Evolutionary conservation across 78 protist species (phyloP), one percentile per base, ranked within the genome.

Genomic region (Capsaspora owczarzaki): DNA sequence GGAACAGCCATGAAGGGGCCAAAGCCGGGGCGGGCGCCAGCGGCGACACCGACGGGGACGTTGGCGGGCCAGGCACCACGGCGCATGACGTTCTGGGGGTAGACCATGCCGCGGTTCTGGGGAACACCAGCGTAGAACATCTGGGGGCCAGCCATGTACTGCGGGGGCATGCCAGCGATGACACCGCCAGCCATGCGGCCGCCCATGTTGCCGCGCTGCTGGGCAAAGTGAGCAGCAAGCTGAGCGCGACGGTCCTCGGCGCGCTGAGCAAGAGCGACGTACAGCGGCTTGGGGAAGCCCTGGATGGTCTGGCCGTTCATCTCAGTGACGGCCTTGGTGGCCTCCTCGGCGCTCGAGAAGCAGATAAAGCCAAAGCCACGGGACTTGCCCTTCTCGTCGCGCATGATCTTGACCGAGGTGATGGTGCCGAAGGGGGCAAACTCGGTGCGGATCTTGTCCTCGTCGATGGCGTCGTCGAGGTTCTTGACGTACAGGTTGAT

Each of bases 341-440:
- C 99, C 86, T 94, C 98, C 76, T 96, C 98, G 12, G 89, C 79
- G 29, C 83, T 12, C 29, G 79, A 33, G 91, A 95, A 97, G 80
- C 97, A 92, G 46, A 98, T 97, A 70, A 96, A 98, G 61, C 99
- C 99, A 80, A 98, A 98, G 51, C 98, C 97, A 78, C 83, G 84
- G 16, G 90, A 75, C 53, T 74, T 44, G 80, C 76, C 82, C 79
- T 82, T 76, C n/a, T 83, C 90, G 88, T 96, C 98, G 40, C 56
- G 23, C 97, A 94, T 94, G 63, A 98, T 92, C 79, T 79, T 78
- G 74, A 89, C 87, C 2, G 91, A 81, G 74, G 96, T 89, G 89
- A 98, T 92, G 82, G 91, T 83, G 38, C 99, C 99, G 75, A 82
- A 96, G 40, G 16, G 81, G 33, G 47, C 63, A 82, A 98, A 98